These are phyloP conservation scores for Symbiodinium natans DNA, from an alignment of 73 alveolate species.

Conservation along the genomic window DNA sequence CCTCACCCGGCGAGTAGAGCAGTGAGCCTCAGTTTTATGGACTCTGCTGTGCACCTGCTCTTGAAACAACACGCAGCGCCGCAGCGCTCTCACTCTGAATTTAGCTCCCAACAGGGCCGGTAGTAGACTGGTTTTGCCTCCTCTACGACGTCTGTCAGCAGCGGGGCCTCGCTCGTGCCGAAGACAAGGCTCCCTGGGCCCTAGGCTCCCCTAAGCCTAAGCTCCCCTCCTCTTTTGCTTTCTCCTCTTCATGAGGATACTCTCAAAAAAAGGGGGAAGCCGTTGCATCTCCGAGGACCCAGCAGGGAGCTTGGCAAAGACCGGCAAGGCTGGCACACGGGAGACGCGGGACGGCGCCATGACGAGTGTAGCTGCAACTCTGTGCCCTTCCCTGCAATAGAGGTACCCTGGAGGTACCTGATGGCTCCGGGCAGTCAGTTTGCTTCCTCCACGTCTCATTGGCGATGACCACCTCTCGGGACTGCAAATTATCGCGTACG, in stretches of 20 bases:
- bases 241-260: too few relatives aligned
- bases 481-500: too few relatives aligned
- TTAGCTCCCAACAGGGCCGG: constrained; percentile 39
- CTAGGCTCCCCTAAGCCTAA: too few relatives aligned
- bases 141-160: constrained; percentile 62
- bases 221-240: too few relatives aligned
- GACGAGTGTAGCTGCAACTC: too few relatives aligned
- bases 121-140: constrained; percentile 83
- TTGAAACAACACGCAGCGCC: not conserved
- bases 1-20: constrained; percentile 75
- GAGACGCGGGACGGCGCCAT: too few relatives aligned
- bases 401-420: not conserved
- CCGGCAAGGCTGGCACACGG: constrained; percentile 47
- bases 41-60: not conserved
- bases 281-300: not conserved
- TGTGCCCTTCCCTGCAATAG: too few relatives aligned
- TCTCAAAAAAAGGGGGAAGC: too few relatives aligned
- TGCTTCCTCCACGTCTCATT: constrained; percentile 87
- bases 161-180: constrained; percentile 23
- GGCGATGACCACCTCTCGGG: constrained; percentile 92
- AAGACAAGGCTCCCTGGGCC: not conserved
- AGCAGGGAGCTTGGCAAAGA: constrained; percentile 81
- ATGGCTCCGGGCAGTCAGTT: constrained; percentile 65
- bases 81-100: not conserved
- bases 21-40: constrained; percentile 20